Evolutionary conservation across 345 rosid species (phyloP).

Genomic region (Adansonia digitata): DNA sequence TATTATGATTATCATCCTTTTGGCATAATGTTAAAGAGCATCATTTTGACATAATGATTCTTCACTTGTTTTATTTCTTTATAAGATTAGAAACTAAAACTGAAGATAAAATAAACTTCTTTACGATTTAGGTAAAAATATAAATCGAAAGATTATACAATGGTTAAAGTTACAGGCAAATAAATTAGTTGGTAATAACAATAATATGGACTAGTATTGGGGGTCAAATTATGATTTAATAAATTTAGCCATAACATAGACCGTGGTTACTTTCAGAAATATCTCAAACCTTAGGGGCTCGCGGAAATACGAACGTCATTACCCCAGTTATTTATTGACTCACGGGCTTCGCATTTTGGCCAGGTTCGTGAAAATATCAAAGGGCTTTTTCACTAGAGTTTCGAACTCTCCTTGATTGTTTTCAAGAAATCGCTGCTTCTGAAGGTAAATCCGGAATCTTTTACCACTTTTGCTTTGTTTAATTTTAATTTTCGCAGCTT

Average conservation of each 20-base stretch:
- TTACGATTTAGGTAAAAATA: too few relatives aligned
- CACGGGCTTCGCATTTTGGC: not conserved
- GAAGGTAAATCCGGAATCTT: not conserved
- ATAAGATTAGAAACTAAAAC: too few relatives aligned
- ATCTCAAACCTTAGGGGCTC: not conserved
- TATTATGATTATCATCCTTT: too few relatives aligned
- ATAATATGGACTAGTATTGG: not conserved
- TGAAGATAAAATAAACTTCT: too few relatives aligned
- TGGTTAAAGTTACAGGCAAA: too few relatives aligned
- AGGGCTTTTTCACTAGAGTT: not conserved
- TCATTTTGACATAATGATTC: too few relatives aligned
- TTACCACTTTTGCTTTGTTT: too few relatives aligned
- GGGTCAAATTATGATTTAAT: not conserved
- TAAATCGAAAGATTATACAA: too few relatives aligned
- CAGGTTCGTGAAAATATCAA: not conserved
- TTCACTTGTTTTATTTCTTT: too few relatives aligned
- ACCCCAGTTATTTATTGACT: not conserved
- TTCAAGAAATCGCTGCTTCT: not conserved
- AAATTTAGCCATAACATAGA: not conserved
- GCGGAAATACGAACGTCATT: not conserved
- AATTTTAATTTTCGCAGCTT: not conserved
- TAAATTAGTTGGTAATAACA: too few relatives aligned
- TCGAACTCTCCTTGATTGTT: not conserved
- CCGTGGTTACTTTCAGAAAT: not conserved
- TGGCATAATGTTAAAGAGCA: too few relatives aligned